These are phyloP conservation scores for Penicillium sclerotigenum DNA, from an alignment of 2,329 filamentous ascomycete genomes.

Conservation along the genomic window DNA sequence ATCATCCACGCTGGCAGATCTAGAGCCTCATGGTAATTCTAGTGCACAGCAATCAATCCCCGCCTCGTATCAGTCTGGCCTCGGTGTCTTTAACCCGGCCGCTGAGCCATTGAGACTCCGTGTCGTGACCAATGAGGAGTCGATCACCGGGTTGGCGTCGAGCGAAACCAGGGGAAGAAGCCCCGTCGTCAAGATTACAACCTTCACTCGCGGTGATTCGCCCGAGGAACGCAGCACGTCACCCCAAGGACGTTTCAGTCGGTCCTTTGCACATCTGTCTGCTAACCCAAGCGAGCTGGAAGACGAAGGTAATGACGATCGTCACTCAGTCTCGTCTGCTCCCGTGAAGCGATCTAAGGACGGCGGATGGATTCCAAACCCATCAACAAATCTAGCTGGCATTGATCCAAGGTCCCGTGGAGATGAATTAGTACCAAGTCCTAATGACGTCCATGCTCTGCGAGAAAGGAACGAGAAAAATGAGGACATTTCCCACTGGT, in stretches of 20 bases:
- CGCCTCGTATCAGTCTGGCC: conserved; percentile 7
- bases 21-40: conserved; percentile 10
- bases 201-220: conserved; percentile 44
- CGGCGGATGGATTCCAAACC: conserved; percentile 46
- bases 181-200: conserved; percentile 47
- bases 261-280: conserved; percentile 38
- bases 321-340: conserved; percentile 16
- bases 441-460: conserved; percentile 51
- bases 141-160: neutral
- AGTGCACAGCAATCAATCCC: conserved; percentile 23
- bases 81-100: conserved; percentile 1
- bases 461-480: conserved; percentile 51
- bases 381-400: conserved; percentile 43
- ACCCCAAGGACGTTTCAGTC: conserved; percentile 28
- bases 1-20: conserved; percentile 21
- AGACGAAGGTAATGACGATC: conserved; percentile 23
- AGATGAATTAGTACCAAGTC: conserved; percentile 45
- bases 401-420: conserved; percentile 48
- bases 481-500: conserved; percentile 53
- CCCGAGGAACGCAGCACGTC: conserved; percentile 30
- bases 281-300: conserved; percentile 27
- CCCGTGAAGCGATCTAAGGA: conserved; percentile 40
- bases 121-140: conserved; percentile 7
- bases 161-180: conserved; percentile 36
- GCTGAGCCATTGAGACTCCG: conserved; percentile 7